phyloP scores from a whole-genome alignment of 257 asterid species.

The Solanum etuberosum region DNA sequence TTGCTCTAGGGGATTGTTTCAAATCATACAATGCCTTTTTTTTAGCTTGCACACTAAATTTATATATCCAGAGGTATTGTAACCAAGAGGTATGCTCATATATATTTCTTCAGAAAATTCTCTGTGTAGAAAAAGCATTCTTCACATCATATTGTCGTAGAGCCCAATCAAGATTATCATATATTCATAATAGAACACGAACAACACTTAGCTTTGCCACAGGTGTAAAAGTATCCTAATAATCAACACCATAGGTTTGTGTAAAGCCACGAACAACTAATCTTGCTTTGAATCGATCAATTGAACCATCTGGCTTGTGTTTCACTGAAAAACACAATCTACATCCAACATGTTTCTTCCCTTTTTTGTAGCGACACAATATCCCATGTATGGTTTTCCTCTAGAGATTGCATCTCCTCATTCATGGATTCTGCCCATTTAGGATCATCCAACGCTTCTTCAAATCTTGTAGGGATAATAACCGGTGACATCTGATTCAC shows the following conservation, averaged over 20 bases:
- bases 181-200: neutral
- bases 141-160: neutral
- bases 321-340: neutral
- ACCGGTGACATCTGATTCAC: too few species aligned
- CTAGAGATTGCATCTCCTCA: too few species aligned
- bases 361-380: too few species aligned
- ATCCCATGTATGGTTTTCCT: too few species aligned
- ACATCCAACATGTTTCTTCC: too few species aligned
- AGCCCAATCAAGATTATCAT: neutral
- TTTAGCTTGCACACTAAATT: neutral
- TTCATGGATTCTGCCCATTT: too few species aligned
- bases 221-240: neutral
- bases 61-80: neutral
- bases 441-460: too few species aligned
- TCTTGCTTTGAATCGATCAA: neutral
- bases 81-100: neutral
- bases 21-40: neutral
- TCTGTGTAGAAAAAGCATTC: neutral
- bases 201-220: neutral
- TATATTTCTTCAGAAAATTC: neutral
- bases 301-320: neutral
- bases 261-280: neutral
- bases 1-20: neutral
- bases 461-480: too few species aligned
- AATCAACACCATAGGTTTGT: neutral